These are phyloP conservation scores for Phytophthora pseudosyringae DNA, from an alignment of 352 stramenopile species.

Conservation along the genomic window DNA sequence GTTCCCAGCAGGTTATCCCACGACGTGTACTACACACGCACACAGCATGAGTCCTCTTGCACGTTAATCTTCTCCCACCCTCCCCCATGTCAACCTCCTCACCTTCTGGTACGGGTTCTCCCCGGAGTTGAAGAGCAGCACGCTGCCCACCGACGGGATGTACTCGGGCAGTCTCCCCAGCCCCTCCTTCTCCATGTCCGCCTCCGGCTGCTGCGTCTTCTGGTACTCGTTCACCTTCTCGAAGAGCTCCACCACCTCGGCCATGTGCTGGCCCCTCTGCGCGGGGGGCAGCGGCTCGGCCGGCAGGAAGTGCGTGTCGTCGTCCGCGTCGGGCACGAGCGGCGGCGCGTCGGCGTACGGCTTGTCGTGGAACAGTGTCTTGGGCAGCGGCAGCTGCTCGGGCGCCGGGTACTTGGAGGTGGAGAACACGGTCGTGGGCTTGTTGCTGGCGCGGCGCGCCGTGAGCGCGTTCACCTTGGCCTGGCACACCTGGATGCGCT, in stretches of 20 bases:
- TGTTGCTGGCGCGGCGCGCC: constrained; percentile 81
- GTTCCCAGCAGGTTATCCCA: constrained; percentile 89
- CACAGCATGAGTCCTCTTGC: constrained; percentile 11
- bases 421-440: constrained; percentile 89
- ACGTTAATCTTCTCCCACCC: neutral
- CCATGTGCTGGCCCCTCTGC: constrained; percentile 80
- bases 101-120: constrained; percentile 91
- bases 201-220: constrained; percentile 72
- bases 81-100: neutral
- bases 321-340: constrained; percentile 70
- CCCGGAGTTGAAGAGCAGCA: constrained; percentile 89
- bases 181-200: constrained; percentile 86
- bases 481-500: constrained; percentile 78
- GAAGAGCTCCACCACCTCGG: constrained; percentile 83
- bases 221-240: constrained; percentile 86
- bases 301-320: constrained; percentile 85
- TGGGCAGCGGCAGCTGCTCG: constrained; percentile 66
- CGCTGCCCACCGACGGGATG: constrained; percentile 80
- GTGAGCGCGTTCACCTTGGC: constrained; percentile 88
- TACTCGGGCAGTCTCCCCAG: constrained; percentile 81
- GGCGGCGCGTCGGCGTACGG: constrained; percentile 77
- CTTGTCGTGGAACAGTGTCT: constrained; percentile 88
- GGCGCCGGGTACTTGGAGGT: constrained; percentile 88
- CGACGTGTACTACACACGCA: constrained; percentile 72
- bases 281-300: constrained; percentile 74